Conservation (phyloP, 805 yeast species). For the Saccharomycopsis sp. region DNA sequence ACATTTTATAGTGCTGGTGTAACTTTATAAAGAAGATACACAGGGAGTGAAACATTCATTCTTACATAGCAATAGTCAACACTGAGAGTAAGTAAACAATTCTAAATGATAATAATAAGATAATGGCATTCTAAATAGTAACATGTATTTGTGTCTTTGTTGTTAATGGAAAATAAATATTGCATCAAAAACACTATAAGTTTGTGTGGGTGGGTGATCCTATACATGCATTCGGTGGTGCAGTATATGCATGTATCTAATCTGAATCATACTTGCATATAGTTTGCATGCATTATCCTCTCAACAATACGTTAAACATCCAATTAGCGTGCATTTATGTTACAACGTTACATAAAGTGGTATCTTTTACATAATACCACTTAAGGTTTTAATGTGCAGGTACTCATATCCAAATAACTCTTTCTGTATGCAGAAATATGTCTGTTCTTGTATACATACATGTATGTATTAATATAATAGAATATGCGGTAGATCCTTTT, state of each 20-base stretch:
- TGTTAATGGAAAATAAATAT: not conserved
- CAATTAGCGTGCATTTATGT: not conserved
- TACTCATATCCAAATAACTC: not conserved
- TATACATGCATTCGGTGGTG: not conserved
- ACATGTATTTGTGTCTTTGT: not conserved
- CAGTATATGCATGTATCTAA: not conserved
- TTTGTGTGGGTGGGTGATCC: not conserved
- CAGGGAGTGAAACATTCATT: not conserved
- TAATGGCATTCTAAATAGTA: not conserved
- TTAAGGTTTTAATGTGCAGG: not conserved
- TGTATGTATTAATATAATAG: not conserved
- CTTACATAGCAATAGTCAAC: not conserved
- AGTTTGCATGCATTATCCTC: not conserved
- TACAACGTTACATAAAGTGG: not conserved
- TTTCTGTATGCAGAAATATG: not conserved
- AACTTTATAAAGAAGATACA: not conserved
- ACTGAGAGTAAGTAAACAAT: not conserved
- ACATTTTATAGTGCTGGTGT: not conserved
- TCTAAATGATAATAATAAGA: too few species aligned
- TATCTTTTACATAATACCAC: not conserved
- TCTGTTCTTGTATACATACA: not conserved
- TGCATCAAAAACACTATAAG: not conserved
- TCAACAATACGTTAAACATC: not conserved
- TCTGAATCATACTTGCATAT: not conserved
- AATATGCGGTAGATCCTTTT: not conserved